These are phyloP conservation scores for Microstegium vimineum DNA, from an alignment of 176 grass and related monocot species.

Conservation along the genomic window DNA sequence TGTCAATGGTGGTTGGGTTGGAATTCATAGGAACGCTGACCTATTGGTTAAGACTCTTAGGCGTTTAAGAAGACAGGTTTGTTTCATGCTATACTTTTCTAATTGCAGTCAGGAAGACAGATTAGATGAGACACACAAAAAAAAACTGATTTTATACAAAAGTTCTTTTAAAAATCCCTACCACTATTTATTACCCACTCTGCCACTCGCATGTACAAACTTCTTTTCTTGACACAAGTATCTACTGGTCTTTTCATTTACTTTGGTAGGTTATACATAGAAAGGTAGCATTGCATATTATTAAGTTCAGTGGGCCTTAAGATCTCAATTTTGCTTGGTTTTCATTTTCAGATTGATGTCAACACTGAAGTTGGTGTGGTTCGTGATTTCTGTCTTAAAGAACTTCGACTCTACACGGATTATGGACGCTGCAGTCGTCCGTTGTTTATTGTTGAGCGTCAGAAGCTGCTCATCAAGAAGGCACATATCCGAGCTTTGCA, in stretches of 20 bases:
- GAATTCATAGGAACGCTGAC: slow-evolving; percentile 86
- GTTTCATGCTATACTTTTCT: slow-evolving; percentile 13
- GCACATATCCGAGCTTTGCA: slow-evolving; percentile 78
- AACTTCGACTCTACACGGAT: slow-evolving; percentile 94
- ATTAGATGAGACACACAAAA: background rate
- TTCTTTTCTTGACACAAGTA: background rate
- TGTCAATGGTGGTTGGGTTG: slow-evolving; percentile 96
- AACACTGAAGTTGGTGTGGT: slow-evolving; percentile 99
- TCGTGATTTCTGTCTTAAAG: slow-evolving; percentile 91
- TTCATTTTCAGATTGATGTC: slow-evolving; percentile 72
- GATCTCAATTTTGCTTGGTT: slow-evolving; percentile 19
- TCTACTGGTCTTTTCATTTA: background rate
- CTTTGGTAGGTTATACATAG: background rate
- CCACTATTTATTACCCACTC: background rate
- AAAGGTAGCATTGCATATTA: background rate
- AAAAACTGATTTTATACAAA: background rate
- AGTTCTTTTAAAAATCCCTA: background rate
- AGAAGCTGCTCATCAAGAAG: slow-evolving; percentile 94
- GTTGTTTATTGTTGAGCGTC: slow-evolving; percentile 91
- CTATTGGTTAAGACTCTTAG: slow-evolving; percentile 81
- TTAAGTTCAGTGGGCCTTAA: background rate
- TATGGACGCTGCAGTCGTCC: slow-evolving; percentile 97
- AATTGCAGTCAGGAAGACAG: background rate
- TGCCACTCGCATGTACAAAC: background rate
- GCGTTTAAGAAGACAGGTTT: slow-evolving; percentile 88